phyloP scores from a whole-genome alignment of 2,329 filamentous ascomycete species.

The Xylaria sp. region DNA sequence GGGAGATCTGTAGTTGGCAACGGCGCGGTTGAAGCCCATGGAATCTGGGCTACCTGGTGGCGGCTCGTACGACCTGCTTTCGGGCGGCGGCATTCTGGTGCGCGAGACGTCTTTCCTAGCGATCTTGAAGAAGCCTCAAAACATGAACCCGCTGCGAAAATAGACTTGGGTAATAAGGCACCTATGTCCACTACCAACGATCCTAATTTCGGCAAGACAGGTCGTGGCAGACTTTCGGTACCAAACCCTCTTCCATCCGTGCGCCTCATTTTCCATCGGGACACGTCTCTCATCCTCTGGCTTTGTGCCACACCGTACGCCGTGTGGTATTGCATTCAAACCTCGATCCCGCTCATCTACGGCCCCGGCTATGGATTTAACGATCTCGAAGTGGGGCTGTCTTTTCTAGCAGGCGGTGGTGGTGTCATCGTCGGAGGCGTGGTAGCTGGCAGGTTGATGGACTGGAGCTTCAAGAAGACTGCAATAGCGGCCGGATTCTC shows the following conservation, averaged over 20 bases:
- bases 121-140: not conserved
- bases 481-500: conserved; percentile 50
- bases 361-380: conserved; percentile 31
- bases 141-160: no score
- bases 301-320: conserved; percentile 13
- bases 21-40: conserved; percentile 12
- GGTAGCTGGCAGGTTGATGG: conserved; percentile 53
- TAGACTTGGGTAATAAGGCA: not conserved
- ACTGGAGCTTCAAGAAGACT: conserved; percentile 59
- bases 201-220: conserved; percentile 10
- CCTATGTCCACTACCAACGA: not conserved
- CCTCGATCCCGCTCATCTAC: conserved; percentile 18
- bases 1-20: conserved; percentile 23
- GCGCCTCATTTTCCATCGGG: conserved; percentile 24
- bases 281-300: conserved; percentile 23
- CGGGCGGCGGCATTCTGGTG: not conserved
- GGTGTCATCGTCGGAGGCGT: conserved; percentile 42
- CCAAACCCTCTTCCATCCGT: conserved; percentile 20
- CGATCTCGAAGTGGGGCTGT: conserved; percentile 52
- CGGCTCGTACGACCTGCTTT: not conserved
- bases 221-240: conserved; percentile 1
- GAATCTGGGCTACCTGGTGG: conserved; percentile 25
- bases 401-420: conserved; percentile 46
- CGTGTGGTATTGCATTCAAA: conserved; percentile 18
- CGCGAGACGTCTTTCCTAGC: not conserved